Conservation (phyloP, 345 rosid species). For the Nasturtium officinale region DNA sequence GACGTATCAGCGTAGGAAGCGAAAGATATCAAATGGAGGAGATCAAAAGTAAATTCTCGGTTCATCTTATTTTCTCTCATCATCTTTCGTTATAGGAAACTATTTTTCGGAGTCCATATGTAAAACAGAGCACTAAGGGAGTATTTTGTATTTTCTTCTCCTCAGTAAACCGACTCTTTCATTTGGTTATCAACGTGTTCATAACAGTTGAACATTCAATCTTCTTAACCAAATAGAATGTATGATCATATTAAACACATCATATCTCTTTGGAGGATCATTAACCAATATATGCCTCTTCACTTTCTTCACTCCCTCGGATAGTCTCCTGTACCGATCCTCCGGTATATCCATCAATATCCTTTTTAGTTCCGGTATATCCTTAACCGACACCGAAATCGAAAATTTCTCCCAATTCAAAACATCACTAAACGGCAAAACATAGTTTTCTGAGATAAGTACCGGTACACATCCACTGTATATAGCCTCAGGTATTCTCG, state of each 20-base stretch:
- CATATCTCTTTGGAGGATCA: conserved; percentile 66
- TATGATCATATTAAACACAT: conserved; percentile 70
- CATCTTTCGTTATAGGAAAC: not conserved
- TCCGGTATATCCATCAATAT: conserved; percentile 54
- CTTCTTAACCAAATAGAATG: conserved; percentile 81
- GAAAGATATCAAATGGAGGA: not conserved
- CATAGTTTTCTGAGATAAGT: conserved; percentile 58
- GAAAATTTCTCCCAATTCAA: conserved; percentile 67
- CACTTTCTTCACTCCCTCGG: conserved; percentile 52
- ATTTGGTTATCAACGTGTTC: no score
- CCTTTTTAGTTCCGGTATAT: conserved; percentile 56
- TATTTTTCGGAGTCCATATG: not conserved
- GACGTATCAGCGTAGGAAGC: not conserved
- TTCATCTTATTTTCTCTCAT: not conserved
- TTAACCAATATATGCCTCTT: conserved; percentile 63
- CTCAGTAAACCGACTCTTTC: not conserved
- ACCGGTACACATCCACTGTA: conserved; percentile 77
- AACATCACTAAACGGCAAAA: conserved; percentile 72
- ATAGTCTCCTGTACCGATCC: conserved; percentile 49
- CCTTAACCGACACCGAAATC: conserved; percentile 52
- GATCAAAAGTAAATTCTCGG: not conserved
- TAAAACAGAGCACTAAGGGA: not conserved
- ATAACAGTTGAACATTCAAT: conserved; percentile 48
- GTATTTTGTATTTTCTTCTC: no score
- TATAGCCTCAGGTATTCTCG: conserved; percentile 73